A percentile compares a stretch with the other conserved stretches of the same genome.
Conservation (phyloP, 441 rosid species). For the Pelargonium myrrhifolium region DNA sequence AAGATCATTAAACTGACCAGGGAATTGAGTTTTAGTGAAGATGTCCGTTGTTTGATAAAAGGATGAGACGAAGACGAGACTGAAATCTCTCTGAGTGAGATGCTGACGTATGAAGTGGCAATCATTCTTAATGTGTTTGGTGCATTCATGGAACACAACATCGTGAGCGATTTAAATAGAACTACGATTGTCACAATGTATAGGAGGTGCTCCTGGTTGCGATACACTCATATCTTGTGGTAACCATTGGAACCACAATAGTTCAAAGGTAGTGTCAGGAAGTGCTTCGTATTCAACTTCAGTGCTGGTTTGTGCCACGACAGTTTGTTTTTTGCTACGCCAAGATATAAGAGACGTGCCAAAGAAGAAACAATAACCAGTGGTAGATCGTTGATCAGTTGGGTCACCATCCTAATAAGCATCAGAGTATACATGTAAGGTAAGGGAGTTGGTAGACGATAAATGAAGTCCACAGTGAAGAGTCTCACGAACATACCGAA, state of each 20-base stretch:
- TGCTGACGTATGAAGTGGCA: slow-evolving; percentile 5
- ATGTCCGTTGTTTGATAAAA: too few relatives aligned
- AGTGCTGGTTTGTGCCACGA: background rate
- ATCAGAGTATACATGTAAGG: background rate
- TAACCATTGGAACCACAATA: background rate
- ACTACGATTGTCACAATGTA: background rate
- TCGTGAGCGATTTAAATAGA: background rate
- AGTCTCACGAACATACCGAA: background rate
- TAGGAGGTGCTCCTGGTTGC: background rate
- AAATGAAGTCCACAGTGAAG: background rate
- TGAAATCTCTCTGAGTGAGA: too few relatives aligned
- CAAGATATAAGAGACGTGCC: background rate
- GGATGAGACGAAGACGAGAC: too few relatives aligned
- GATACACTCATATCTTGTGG: background rate
- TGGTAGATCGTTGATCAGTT: background rate
- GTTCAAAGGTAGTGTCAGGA: background rate
- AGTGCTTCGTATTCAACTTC: background rate
- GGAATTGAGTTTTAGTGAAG: too few relatives aligned
- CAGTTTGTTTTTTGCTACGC: background rate
- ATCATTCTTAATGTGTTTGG: background rate
- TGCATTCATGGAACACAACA: background rate
- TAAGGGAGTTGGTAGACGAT: background rate
- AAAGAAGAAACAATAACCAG: background rate
- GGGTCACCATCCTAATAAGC: background rate
- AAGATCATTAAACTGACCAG: too few relatives aligned